Evolutionary conservation across 495 filamentous ascomycete genomes (phyloP), one percentile per base, ranked within the genome.

Genomic region (Wilcoxina mikolae): DNA sequence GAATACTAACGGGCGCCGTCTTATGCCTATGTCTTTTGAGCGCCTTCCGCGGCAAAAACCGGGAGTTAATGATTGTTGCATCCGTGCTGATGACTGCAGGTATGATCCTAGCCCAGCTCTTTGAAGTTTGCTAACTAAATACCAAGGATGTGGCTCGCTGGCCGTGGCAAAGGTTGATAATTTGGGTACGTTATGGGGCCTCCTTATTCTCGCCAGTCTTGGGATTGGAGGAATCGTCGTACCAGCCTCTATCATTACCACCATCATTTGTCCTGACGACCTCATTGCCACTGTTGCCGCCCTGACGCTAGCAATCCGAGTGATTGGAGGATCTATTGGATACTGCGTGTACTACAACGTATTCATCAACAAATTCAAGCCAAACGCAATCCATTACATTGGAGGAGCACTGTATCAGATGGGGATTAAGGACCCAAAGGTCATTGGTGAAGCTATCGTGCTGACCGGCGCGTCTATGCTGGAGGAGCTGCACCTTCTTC

Each of bases 311-410:
- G 76, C 80, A 22, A 79, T 85, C 55, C 80, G 83, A 46, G 79
- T 84, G 51, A 72, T 84, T 29, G 83, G 83, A 29, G 82, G 83
- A 31, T 71, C 76, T 28, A 78, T 87, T 51, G 83, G 83, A 41
- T 87, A 85, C 64, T 76, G 75, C 22, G 75, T 81, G 55, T 87
- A 87, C 73, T 86, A 80, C 74, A 87, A 85, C 62, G 73, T 87
- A 59, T 87, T 84, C 69, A 65, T 77, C 58, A 73, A 73, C 58
- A 83, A 82, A 68, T 79, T 85, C 55, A 57, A 73, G 12, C 73
- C 77, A 0, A 66, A 71, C 18, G 74, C 79, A 28, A 64, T 52
- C 7, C 46, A 72, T 43, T 72, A 76, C 51, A 74, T 84, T 15
- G 75, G 73, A 20, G 73, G 70, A 7, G 71, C 74, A 1, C 80